Evolutionary conservation across 208 protist species (phyloP).

Genomic region (Naegleria lovaniensis): DNA sequence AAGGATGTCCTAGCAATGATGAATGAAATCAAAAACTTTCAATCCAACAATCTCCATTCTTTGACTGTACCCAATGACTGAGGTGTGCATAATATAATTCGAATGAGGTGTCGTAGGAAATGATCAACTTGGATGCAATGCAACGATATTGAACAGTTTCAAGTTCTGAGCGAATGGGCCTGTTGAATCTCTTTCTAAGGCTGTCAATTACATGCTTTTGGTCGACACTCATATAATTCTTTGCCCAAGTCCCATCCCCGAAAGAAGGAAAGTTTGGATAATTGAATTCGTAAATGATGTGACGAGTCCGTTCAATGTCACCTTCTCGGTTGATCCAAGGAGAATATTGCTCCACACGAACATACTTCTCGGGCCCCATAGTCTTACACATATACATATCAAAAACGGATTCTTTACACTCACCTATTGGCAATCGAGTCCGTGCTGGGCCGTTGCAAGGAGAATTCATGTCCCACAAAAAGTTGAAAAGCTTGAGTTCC

Average conservation of each 20-base stretch:
- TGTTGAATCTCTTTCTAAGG: no score
- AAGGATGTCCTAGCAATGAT: no score
- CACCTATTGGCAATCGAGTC: neutral
- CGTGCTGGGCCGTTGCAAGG: neutral
- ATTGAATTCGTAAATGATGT: neutral
- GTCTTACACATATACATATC: neutral
- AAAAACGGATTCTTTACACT: neutral
- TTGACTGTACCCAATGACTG: neutral
- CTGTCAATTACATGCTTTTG: no score
- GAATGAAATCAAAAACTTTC: no score
- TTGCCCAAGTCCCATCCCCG: neutral
- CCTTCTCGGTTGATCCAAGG: neutral
- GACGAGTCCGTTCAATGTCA: neutral
- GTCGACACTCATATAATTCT: neutral
- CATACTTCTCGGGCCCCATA: neutral
- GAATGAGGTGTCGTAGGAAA: neutral
- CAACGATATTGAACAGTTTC: neutral
- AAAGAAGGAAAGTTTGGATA: neutral
- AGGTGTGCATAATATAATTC: neutral
- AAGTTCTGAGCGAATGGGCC: neutral
- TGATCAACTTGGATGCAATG: neutral
- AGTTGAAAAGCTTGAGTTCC: neutral
- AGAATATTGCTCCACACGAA: neutral
- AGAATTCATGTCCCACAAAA: neutral
- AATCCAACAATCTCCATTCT: neutral